phyloP scores from a whole-genome alignment of 331 rosid species.

The Pyracantha coccinea region DNA sequence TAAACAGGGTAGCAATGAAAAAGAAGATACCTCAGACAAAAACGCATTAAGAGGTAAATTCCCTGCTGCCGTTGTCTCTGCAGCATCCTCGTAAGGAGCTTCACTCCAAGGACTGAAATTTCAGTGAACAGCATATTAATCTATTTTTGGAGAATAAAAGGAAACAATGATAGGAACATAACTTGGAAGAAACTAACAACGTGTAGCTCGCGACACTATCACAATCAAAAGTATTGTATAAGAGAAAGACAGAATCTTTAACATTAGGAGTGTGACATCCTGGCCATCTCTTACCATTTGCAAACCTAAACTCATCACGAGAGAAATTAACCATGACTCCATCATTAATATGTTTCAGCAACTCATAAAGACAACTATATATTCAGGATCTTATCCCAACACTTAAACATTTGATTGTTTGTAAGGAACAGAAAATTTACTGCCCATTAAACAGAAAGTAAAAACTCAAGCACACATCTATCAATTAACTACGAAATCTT shows the following conservation, averaged over 20 bases:
- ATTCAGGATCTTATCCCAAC: not conserved
- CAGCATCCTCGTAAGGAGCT: conserved; percentile 61
- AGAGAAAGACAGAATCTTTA: not conserved
- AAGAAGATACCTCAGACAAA: conserved; percentile 39
- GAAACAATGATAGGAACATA: conserved; percentile 1
- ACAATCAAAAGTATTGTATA: not conserved
- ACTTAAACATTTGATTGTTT: not conserved
- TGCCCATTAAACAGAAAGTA: not conserved
- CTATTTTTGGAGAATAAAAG: conserved; percentile 10
- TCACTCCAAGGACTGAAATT: conserved; percentile 81
- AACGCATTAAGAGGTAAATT: conserved; percentile 68
- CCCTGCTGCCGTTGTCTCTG: conserved; percentile 64
- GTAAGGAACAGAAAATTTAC: not conserved
- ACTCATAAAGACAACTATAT: not conserved
- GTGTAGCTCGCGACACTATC: not conserved
- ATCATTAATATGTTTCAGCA: not conserved
- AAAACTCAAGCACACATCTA: not conserved
- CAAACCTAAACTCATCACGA: not conserved
- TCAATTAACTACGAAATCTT: not conserved
- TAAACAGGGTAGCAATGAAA: not conserved
- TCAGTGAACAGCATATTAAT: conserved; percentile 24
- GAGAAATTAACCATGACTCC: not conserved
- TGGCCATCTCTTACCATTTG: not conserved
- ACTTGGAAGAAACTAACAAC: not conserved
- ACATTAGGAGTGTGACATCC: not conserved